Evolutionary conservation across 345 rosid genomes (phyloP), one percentile per base, ranked within the genome.

Genomic region (Garcia nutans): DNA sequence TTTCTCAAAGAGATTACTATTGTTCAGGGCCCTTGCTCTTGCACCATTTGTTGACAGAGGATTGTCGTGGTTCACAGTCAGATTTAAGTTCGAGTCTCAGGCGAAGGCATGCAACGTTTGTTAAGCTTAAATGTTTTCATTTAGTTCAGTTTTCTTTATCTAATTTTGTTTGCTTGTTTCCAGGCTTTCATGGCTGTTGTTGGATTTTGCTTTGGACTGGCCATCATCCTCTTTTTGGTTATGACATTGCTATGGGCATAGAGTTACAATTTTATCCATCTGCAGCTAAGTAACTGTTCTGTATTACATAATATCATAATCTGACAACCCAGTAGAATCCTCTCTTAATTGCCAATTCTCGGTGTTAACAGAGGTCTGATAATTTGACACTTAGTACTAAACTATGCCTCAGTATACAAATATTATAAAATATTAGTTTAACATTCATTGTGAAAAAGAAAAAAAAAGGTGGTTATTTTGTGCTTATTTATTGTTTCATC

Each of bases 11-110:
- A 5, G 33, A 59, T 55, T 61, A 47, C 60, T 70, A 31, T 63
- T 45, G 8, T 82, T 84, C 90, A 92, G 98, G 85, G 97, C 97
- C 70, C 90, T 94, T 26, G 97, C 98, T 37, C 92, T 92, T 76
- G 97, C 98, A 31, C 98, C 97, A 49, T 81, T 92, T 42, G 98
- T 91, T 0, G 95, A 91, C 82, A 79, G 82, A 80, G 97, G 97
- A 78, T 82, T 92, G 85, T 86, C 93, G 19, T 91, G 97, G 98
- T 91, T 91, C 78, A 87, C 95, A 19, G 71, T 65, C 59, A 91
- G 84, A 85, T 92, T 79, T 75, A 89, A 88, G 68, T 94, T 92
- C 52, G 83, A 87, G 78, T 83, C 89, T 76, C 91, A 87, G 80
- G 95, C 89, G 57, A 90, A 94, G 94, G 98, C 89, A 78, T 75